Conservation (phyloP, 208 protist species). For the Giardia duodenalis region DNA sequence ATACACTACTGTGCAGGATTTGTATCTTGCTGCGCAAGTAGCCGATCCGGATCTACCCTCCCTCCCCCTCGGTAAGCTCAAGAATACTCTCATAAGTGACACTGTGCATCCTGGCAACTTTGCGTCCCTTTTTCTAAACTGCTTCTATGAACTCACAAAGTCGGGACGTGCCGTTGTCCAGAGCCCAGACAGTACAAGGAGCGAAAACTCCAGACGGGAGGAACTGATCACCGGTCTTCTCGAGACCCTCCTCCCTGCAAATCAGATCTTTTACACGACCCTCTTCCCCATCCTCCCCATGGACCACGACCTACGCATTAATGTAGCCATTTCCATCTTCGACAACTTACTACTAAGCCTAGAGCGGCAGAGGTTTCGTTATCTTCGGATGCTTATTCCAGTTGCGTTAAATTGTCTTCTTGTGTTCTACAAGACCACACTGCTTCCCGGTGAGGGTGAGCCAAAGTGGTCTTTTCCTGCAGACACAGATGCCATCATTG, state of each 20-base stretch:
- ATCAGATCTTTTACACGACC: background rate
- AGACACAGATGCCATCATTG: background rate
- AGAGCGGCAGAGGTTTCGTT: background rate
- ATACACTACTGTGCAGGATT: background rate
- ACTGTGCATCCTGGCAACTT: background rate
- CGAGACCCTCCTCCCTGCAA: background rate
- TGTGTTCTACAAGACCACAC: background rate
- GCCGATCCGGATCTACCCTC: background rate
- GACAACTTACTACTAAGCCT: background rate
- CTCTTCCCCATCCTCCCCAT: background rate
- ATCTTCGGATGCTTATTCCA: background rate
- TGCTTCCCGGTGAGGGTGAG: background rate
- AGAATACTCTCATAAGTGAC: background rate
- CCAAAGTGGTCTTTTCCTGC: background rate
- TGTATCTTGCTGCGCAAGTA: background rate
- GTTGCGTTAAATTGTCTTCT: background rate
- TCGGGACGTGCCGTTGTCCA: background rate
- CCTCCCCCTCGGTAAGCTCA: background rate
- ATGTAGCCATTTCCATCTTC: background rate
- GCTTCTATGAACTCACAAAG: background rate
- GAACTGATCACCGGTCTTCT: background rate
- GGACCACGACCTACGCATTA: background rate
- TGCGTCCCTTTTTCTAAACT: background rate
- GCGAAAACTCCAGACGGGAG: no score
- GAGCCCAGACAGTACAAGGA: no score